A percentile compares a stretch with the other conserved stretches of the same genome.
phyloP scores from a whole-genome alignment of 768 basidiomycete species.

The Leccinum incarnatum region DNA sequence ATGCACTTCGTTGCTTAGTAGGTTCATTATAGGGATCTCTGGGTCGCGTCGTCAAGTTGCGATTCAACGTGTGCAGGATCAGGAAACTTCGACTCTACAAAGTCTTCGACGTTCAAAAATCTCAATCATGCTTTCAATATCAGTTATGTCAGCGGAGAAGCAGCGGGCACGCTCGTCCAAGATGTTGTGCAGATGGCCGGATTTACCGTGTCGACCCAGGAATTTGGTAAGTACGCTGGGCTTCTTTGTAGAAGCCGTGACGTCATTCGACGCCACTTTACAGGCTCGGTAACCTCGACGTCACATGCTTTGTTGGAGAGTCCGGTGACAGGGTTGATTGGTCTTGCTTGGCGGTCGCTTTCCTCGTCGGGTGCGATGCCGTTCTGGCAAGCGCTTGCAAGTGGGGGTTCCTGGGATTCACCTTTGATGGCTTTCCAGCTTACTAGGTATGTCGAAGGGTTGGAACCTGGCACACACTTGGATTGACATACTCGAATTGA shows the following conservation, averaged over 20 bases:
- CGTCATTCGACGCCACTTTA: conserved; percentile 34
- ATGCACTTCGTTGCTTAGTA: not conserved
- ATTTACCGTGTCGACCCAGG: conserved; percentile 55
- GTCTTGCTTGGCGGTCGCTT: conserved; percentile 63
- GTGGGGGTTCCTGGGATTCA: conserved; percentile 38
- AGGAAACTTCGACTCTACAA: conserved; percentile 31
- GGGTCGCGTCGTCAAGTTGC: conserved; percentile 43
- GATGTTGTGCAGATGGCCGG: conserved; percentile 76
- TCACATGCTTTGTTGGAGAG: conserved; percentile 45
- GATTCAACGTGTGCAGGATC: conserved; percentile 32
- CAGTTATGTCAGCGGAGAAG: conserved; percentile 47
- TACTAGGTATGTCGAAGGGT: conserved; percentile 41
- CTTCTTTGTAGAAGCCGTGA: not conserved
- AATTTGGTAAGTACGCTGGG: conserved; percentile 44
- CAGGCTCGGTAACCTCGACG: conserved; percentile 28
- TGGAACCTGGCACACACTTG: not conserved
- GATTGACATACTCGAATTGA: not conserved
- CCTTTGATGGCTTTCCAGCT: conserved; percentile 69
- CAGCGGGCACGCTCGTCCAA: conserved; percentile 42
- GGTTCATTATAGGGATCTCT: conserved; percentile 43
- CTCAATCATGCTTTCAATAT: conserved; percentile 35
- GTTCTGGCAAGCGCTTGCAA: conserved; percentile 62
- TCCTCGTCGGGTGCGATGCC: conserved; percentile 57
- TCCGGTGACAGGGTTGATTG: conserved; percentile 65
- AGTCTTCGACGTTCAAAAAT: conserved; percentile 36